Base-by-base conservation (phyloP, 2,329 filamentous ascomycete species). In the Trichoderma aggressivum region DNA sequence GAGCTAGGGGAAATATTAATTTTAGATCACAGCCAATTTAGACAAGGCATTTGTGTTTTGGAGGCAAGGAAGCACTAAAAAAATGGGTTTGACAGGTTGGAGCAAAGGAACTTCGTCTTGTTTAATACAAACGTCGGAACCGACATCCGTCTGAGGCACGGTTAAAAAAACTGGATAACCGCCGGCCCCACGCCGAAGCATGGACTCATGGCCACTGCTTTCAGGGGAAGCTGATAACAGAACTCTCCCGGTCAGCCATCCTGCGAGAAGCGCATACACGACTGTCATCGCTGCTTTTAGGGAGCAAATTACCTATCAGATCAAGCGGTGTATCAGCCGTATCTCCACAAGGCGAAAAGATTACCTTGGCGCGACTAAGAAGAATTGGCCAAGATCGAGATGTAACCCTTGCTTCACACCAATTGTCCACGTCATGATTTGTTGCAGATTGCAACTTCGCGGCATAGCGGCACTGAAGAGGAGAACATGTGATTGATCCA, bases 111-210 rank as follows among this genome's bases (percentile, higher is more conserved):
- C 5, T 1, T 28, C 39, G 47, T 26, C 62, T 55, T 53, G 64
- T 67, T 70, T 70, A 70, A 56, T 70, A 43, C 59, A 62, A 24
- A 24, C 12, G 47, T 56, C 30, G 39, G 28, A 47, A 39, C 71
- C 71, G 71, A 72, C 47, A 71, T 71, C 71, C 71, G 71, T 56
- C 26, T 59, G 47, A 60, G 47, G 24, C 24, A 69, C 63, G 39
- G 69, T 63, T 36, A 24, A 21, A 65, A 64, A 70, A 56, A 36
- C 39, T 65, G 58, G 58, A 70, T 56, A 43, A 63, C 59, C 50
- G 58, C 59, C 66, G 67, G 67, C 58, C 67, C 67, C 66, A 69
- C 66, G 66, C 58, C 66, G 66, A 69, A 69, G 28, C 30, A 39
- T 61, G 56, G 55, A 61, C 53, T 39, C 56, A 61, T 58, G 66